Evolutionary conservation across 805 yeast species (phyloP).

Genomic region (Pichia membranifaciens): DNA sequence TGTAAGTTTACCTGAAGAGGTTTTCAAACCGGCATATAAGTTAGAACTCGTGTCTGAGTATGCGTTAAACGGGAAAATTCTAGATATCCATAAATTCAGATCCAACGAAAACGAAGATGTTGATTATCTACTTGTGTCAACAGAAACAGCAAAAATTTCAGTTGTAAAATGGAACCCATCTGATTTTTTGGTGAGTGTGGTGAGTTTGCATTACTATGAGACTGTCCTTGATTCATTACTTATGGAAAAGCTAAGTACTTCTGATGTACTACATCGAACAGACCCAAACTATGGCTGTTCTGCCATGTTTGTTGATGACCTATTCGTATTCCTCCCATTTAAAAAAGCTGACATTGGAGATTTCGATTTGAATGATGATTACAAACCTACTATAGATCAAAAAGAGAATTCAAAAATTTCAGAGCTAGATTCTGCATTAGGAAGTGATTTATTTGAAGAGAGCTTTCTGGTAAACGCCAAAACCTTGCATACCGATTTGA

Average conservation of each 20-base stretch:
- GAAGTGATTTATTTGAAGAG: slow-evolving; percentile 35
- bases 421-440: neutral
- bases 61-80: slow-evolving; percentile 63
- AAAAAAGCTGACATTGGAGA: slow-evolving; percentile 37
- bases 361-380: slow-evolving; percentile 29
- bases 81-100: slow-evolving; percentile 47
- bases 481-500: slow-evolving; percentile 49
- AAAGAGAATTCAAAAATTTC: slow-evolving; percentile 2
- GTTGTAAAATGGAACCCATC: slow-evolving; percentile 63
- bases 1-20: slow-evolving; percentile 14
- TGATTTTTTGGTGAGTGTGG: slow-evolving; percentile 53
- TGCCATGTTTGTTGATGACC: slow-evolving; percentile 57
- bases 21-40: slow-evolving; percentile 20
- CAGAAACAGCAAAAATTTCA: slow-evolving; percentile 73
- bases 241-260: slow-evolving; percentile 33
- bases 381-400: slow-evolving; percentile 13
- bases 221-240: slow-evolving; percentile 49
- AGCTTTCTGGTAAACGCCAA: slow-evolving; percentile 58
- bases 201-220: slow-evolving; percentile 84
- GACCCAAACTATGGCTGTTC: slow-evolving; percentile 60
- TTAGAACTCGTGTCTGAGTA: slow-evolving; percentile 54
- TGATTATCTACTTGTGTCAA: slow-evolving; percentile 61
- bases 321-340: slow-evolving; percentile 69
- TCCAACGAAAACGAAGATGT: slow-evolving; percentile 39
- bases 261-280: slow-evolving; percentile 42